A percentile compares a stretch with the other conserved stretches of the same genome.
Evolutionary conservation across 257 asterid genomes (phyloP).

Genomic region (Buddleja alternifolia): DNA sequence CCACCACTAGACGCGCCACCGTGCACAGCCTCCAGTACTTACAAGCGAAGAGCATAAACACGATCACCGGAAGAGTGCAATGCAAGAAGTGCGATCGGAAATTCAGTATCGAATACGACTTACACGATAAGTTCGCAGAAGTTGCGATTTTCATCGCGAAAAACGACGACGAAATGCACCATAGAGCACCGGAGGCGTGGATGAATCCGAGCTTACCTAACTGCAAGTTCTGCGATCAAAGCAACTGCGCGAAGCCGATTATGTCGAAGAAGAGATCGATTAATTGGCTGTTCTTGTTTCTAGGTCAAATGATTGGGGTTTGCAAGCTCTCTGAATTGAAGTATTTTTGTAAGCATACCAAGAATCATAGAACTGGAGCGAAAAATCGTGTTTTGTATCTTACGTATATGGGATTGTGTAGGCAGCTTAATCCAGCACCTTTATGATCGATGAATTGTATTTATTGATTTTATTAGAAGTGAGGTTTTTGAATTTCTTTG

Average conservation of each 20-base stretch:
- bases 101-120: constrained; percentile 39
- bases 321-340: constrained; percentile 60
- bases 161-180: constrained; percentile 37
- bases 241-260: constrained; percentile 46
- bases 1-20: constrained; percentile 43
- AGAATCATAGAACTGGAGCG: constrained; percentile 62
- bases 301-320: constrained; percentile 59
- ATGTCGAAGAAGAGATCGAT: constrained; percentile 37
- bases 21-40: constrained; percentile 34
- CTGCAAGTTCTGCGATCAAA: constrained; percentile 46
- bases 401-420: constrained; percentile 45
- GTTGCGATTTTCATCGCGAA: constrained; percentile 25
- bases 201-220: constrained; percentile 43
- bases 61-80: constrained; percentile 44
- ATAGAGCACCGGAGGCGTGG: constrained; percentile 57
- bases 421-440: constrained; percentile 63
- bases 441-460: constrained; percentile 30
- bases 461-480: too few relatives aligned
- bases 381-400: constrained; percentile 63
- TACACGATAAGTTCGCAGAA: constrained; percentile 33
- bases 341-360: constrained; percentile 59
- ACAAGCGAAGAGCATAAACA: not conserved
- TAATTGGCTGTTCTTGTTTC: constrained; percentile 59
- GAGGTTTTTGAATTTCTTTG: too few relatives aligned
- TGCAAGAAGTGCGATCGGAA: constrained; percentile 54